Evolutionary conservation across 2,329 filamentous ascomycete genomes (phyloP).

Genomic region (Epichloe glyceriae): DNA sequence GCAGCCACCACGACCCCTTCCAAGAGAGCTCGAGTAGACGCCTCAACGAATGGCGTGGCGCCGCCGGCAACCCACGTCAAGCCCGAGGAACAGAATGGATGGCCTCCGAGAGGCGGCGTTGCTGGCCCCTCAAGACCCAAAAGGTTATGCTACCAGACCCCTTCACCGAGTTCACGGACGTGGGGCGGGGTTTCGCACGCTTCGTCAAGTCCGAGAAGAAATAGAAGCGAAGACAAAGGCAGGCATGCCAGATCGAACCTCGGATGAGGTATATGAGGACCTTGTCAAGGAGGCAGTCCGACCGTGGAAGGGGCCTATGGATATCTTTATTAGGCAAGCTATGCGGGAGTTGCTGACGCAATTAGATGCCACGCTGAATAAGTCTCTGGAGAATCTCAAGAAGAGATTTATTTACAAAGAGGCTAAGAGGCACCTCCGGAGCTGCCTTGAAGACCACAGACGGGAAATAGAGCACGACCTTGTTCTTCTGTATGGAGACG

Average conservation of each 20-base stretch:
- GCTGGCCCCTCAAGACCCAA: conserved; percentile 4
- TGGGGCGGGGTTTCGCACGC: conserved; percentile 30
- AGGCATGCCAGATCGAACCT: conserved; percentile 45
- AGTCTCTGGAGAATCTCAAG: conserved; percentile 32
- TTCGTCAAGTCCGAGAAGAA: conserved; percentile 38
- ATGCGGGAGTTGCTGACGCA: conserved; percentile 33
- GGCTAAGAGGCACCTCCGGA: conserved; percentile 27
- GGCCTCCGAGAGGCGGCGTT: background rate
- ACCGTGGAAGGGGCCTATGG: conserved; percentile 44
- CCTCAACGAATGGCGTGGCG: conserved; percentile 1
- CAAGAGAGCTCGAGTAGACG: conserved; percentile 18
- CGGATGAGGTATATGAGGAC: conserved; percentile 45
- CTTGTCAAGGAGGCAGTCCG: conserved; percentile 43
- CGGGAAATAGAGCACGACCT: conserved; percentile 25
- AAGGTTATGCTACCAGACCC: conserved; percentile 17
- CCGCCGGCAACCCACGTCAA: conserved; percentile 19
- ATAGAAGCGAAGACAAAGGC: conserved; percentile 41
- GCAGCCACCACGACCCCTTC: conserved; percentile 19
- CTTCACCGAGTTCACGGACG: conserved; percentile 25
- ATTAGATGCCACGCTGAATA: conserved; percentile 32
- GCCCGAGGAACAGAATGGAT: conserved; percentile 22
- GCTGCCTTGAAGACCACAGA: conserved; percentile 30
- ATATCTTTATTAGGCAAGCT: conserved; percentile 33
- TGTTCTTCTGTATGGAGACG: conserved; percentile 34
- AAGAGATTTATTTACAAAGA: conserved; percentile 37